Evolutionary conservation across 2,329 filamentous ascomycete species (phyloP).

Genomic region (Fusarium scirpi): DNA sequence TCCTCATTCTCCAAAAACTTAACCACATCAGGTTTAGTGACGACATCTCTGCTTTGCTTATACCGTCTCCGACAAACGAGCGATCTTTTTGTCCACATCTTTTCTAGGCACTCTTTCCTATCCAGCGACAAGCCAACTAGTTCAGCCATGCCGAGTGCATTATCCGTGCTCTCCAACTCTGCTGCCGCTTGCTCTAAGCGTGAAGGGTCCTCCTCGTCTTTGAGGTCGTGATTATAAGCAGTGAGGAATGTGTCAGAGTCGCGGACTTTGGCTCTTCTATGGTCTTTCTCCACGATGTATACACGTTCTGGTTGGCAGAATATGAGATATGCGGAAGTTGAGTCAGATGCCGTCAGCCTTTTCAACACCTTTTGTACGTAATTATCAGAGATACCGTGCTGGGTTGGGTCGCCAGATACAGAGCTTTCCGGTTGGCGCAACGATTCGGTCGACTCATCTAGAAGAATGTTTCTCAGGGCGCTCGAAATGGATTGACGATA

Average conservation of each 20-base stretch:
- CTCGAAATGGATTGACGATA: slow-evolving; percentile 45
- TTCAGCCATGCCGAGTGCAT: slow-evolving; percentile 41
- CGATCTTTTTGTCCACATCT: slow-evolving; percentile 31
- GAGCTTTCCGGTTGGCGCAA: rapidly evolving
- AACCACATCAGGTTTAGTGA: slow-evolving; percentile 42
- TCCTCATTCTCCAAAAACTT: slow-evolving; percentile 41
- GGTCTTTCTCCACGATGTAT: slow-evolving; percentile 48
- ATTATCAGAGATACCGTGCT: not conserved
- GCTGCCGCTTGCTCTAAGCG: slow-evolving; percentile 19
- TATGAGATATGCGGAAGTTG: slow-evolving; percentile 49
- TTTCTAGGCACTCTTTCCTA: slow-evolving; percentile 41
- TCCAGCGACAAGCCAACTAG: slow-evolving; percentile 42
- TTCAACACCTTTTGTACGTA: slow-evolving; percentile 32
- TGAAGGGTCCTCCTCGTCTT: slow-evolving; percentile 40
- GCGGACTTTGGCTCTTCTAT: slow-evolving; percentile 35
- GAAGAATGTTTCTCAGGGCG: slow-evolving; percentile 38
- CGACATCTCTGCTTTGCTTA: not conserved
- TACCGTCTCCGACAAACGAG: not conserved
- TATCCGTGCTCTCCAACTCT: slow-evolving; percentile 2
- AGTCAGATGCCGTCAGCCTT: slow-evolving; percentile 28
- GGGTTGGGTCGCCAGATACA: not conserved
- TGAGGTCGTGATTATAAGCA: slow-evolving; percentile 47
- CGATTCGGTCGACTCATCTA: slow-evolving; percentile 5
- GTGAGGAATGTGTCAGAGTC: slow-evolving; percentile 43
- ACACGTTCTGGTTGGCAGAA: slow-evolving; percentile 45